Conservation (phyloP, 805 yeast genomes). For the Candida sanyiensis region DNA sequence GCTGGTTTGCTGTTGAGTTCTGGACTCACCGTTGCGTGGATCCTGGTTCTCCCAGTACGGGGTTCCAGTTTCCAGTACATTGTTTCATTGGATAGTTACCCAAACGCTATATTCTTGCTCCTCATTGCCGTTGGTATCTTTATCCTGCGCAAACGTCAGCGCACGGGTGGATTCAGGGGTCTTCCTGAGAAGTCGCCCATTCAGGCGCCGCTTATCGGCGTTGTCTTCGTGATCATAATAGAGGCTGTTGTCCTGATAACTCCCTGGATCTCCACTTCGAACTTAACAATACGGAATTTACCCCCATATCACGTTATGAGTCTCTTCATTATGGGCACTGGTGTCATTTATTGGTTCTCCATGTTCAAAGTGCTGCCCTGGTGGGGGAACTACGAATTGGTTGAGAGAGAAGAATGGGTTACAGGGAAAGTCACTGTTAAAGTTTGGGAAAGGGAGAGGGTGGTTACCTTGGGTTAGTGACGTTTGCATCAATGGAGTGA, state of each 20-base stretch:
- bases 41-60: constrained; percentile 29
- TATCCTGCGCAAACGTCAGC: constrained; percentile 41
- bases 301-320: constrained; percentile 39
- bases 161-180: neutral
- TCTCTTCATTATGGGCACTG: constrained; percentile 34
- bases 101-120: constrained; percentile 42
- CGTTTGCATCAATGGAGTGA: too few relatives aligned
- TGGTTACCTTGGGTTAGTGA: neutral
- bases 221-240: constrained; percentile 39
- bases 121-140: constrained; percentile 54
- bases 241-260: constrained; percentile 44
- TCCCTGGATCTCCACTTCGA: constrained; percentile 33
- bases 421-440: neutral
- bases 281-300: constrained; percentile 8
- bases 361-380: constrained; percentile 46
- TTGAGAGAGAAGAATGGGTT: constrained; percentile 18
- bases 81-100: constrained; percentile 42
- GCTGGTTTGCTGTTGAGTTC: constrained; percentile 38
- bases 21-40: constrained; percentile 29
- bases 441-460: neutral
- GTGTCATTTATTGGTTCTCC: constrained; percentile 50
- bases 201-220: constrained; percentile 44
- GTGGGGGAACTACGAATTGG: constrained; percentile 40
- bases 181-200: constrained; percentile 47
- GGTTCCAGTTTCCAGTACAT: constrained; percentile 36